A percentile compares a stretch with the other conserved stretches of the same genome.
phyloP scores from a whole-genome alignment of 805 yeast species.

The Ogataea trehaloabstinens region DNA sequence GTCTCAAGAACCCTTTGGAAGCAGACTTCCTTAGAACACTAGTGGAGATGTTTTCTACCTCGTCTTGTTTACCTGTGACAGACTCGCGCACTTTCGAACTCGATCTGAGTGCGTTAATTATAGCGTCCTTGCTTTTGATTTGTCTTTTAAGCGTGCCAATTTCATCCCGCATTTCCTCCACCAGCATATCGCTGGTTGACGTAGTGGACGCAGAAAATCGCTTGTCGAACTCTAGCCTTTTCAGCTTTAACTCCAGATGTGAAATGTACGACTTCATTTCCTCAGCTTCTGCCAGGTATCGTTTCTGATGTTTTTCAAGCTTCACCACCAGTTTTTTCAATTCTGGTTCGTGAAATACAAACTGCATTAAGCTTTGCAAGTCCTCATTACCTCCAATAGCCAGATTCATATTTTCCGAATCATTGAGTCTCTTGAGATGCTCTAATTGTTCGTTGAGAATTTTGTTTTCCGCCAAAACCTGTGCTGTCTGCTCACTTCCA shows the following conservation, averaged over 20 bases:
- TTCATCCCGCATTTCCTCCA: slow-evolving; percentile 63
- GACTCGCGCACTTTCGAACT: slow-evolving; percentile 56
- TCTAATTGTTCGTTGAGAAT: slow-evolving; percentile 66
- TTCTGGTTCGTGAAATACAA: slow-evolving; percentile 32
- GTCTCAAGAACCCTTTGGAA: slow-evolving; percentile 13
- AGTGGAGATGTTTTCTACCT: background rate
- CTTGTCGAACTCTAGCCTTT: slow-evolving; percentile 14
- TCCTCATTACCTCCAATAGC: slow-evolving; percentile 58
- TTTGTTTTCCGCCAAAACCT: slow-evolving; percentile 58
- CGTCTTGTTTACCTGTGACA: slow-evolving; percentile 7
- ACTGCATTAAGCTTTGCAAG: slow-evolving; percentile 54
- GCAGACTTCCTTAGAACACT: background rate
- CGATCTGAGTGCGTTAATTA: slow-evolving; percentile 70
- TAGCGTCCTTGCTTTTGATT: slow-evolving; percentile 70
- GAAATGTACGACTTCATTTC: slow-evolving; percentile 58
- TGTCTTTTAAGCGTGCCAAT: slow-evolving; percentile 60
- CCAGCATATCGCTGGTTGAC: slow-evolving; percentile 27
- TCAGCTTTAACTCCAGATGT: slow-evolving; percentile 57
- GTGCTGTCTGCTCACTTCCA: slow-evolving; percentile 33
- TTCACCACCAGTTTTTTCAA: slow-evolving; percentile 43
- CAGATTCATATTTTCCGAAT: slow-evolving; percentile 32
- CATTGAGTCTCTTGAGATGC: slow-evolving; percentile 64
- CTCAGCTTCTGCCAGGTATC: slow-evolving; percentile 50
- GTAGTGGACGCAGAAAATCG: background rate
- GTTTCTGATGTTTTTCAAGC: slow-evolving; percentile 47